Base-by-base conservation (phyloP, 352 stramenopile genomes). In the Globisporangium apiculatum region DNA sequence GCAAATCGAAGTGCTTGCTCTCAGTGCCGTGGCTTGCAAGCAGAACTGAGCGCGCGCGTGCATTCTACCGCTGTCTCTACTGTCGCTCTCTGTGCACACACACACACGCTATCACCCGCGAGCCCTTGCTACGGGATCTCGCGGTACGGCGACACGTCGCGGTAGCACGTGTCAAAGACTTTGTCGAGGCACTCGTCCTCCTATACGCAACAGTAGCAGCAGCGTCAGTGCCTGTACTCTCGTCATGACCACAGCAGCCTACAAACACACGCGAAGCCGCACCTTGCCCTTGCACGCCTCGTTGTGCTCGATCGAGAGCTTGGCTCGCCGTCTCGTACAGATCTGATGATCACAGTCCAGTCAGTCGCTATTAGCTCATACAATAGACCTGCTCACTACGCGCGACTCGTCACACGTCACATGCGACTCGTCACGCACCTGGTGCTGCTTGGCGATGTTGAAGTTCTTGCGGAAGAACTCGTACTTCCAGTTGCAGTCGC, bases 401-500 rank as follows among this genome's bases (percentile, higher is more conserved):
- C 24, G 24, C 24, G 24, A 31, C 24, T 31, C 24, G 24, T 31
- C 24, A 11, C 31, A 24, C 18, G 1, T 24, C 18, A 24, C 18
- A 24, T 24, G 24, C 24, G 24, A 31, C 24, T 31, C 24, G 24
- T 31, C 24, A 11, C 31, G 35, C 37, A 92, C 83, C 75, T 96
- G 85, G 62, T 96, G 87, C 71, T 97, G 88, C 63, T 87, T 87
- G 67, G 69, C 76, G 55, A 97, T 71, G 60, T 89, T 94, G 62
- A 95, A 94, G 62, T 96, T 95, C 65, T 94, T 94, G 58, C 89
- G 83, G 64, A 95, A 86, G 51, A 97, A 84, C 71, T 97, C 90
- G 67, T 95, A 87, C 60, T 93, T 93, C 75, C 83, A 96, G 66
- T 95, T 84, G 67, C 89, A 97, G 62, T 97, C 89, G 36, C 89